Evolutionary conservation across 2,329 filamentous ascomycete species (phyloP).

Genomic region (Trichophyton benhamiae): DNA sequence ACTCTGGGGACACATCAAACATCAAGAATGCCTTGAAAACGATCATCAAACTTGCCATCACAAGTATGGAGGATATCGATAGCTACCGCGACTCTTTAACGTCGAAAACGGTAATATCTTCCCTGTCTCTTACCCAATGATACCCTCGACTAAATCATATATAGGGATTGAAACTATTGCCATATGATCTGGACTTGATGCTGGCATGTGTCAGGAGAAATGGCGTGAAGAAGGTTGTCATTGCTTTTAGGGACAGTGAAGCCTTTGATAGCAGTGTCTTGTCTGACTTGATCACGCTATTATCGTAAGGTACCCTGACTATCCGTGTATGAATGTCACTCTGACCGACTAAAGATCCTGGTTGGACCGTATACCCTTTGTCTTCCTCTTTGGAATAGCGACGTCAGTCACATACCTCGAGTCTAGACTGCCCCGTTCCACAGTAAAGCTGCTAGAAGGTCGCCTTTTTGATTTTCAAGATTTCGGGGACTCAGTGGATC

Average conservation of each 20-base stretch:
- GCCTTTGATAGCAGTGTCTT: slow-evolving; percentile 35
- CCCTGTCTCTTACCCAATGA: too few species aligned
- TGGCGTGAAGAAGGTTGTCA: slow-evolving; percentile 27
- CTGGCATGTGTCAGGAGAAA: slow-evolving; percentile 31
- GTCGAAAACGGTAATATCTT: slow-evolving; percentile 25
- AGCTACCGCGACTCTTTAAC: slow-evolving; percentile 29
- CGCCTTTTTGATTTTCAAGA: slow-evolving; percentile 42
- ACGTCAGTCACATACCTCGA: slow-evolving; percentile 52
- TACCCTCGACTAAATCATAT: slow-evolving; percentile 6
- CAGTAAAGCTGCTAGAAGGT: slow-evolving; percentile 42
- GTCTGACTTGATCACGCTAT: slow-evolving; percentile 33
- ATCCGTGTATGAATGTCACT: not conserved
- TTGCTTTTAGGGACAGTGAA: slow-evolving; percentile 37
- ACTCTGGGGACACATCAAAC: slow-evolving; percentile 35
- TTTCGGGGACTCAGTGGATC: slow-evolving; percentile 36
- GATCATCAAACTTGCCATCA: slow-evolving; percentile 33
- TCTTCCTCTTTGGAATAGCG: slow-evolving; percentile 48
- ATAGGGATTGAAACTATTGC: slow-evolving; percentile 31
- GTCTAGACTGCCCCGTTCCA: slow-evolving; percentile 42
- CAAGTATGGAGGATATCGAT: slow-evolving; percentile 27
- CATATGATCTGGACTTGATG: slow-evolving; percentile 36
- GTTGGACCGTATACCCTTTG: slow-evolving; percentile 49
- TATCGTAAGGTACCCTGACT: slow-evolving; percentile 30
- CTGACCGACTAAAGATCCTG: slow-evolving; percentile 38
- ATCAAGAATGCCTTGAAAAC: slow-evolving; percentile 36